phyloP scores from a whole-genome alignment of 1,284 basidiomycete genomes.

The Cystobasidium slooffiae region DNA sequence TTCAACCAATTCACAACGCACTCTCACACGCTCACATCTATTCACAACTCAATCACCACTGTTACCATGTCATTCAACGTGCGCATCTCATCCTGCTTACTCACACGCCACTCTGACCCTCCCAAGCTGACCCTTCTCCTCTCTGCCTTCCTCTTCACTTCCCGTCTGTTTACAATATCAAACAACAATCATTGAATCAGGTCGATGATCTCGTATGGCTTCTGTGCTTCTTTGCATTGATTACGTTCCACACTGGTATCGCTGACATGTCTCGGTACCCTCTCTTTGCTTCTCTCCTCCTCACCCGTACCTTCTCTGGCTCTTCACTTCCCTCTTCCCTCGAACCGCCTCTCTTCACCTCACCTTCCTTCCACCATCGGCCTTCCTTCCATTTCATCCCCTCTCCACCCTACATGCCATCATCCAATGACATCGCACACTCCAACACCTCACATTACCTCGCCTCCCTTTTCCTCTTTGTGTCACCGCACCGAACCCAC shows the following conservation, averaged over 20 bases:
- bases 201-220: neutral
- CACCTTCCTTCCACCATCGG: neutral
- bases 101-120: no score
- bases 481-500: neutral
- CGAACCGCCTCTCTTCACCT: neutral
- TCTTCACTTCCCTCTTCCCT: conserved; percentile 6
- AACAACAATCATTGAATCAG: neutral
- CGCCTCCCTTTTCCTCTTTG: neutral
- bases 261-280: no score
- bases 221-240: neutral
- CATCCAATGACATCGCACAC: neutral
- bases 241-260: no score
- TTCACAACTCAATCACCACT: no score
- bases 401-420: neutral
- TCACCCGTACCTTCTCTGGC: neutral
- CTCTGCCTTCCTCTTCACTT: neutral
- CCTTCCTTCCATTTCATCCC: neutral
- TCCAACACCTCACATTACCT: neutral
- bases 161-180: neutral
- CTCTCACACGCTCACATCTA: no score
- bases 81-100: no score
- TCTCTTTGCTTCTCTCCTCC: no score
- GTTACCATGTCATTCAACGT: conserved; percentile 15
- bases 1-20: conserved; percentile 1
- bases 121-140: neutral